Conservation (phyloP, 768 basidiomycete genomes). For the Glaciozyma martinii region DNA sequence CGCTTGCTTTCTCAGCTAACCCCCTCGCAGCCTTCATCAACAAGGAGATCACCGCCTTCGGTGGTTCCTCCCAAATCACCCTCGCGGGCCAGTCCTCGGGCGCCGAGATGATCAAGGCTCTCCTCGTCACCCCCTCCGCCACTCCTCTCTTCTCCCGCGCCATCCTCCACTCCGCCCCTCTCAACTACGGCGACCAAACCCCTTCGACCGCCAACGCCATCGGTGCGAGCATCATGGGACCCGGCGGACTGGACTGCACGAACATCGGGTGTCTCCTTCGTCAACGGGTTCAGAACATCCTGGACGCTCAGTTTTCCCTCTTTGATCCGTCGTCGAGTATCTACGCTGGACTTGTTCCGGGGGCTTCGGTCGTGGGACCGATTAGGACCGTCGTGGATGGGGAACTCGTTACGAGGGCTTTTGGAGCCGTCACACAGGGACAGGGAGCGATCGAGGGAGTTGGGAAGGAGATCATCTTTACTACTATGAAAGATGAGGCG, state of each 20-base stretch:
- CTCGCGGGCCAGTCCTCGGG: constrained; percentile 45
- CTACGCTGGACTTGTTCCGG: not conserved
- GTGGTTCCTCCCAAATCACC: constrained; percentile 50
- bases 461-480: constrained; percentile 48
- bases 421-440: not conserved
- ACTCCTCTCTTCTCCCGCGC: constrained; percentile 63
- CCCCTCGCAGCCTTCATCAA: constrained; percentile 49
- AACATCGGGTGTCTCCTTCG: constrained; percentile 48
- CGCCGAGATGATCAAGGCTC: constrained; percentile 58
- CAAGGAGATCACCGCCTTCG: constrained; percentile 54
- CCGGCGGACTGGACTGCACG: constrained; percentile 42
- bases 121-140: constrained; percentile 64
- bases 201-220: constrained; percentile 5
- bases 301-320: constrained; percentile 10
- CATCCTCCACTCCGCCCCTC: constrained; percentile 78
- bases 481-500: constrained; percentile 65
- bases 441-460: not conserved
- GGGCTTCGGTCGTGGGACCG: constrained; percentile 42
- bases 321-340: not conserved
- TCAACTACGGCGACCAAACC: constrained; percentile 42
- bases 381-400: constrained; percentile 64
- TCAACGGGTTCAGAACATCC: constrained; percentile 51
- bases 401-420: constrained; percentile 48
- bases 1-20: not conserved
- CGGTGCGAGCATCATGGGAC: constrained; percentile 42